phyloP scores from a whole-genome alignment of 1,284 basidiomycete species.

The Lentinus polychrous region DNA sequence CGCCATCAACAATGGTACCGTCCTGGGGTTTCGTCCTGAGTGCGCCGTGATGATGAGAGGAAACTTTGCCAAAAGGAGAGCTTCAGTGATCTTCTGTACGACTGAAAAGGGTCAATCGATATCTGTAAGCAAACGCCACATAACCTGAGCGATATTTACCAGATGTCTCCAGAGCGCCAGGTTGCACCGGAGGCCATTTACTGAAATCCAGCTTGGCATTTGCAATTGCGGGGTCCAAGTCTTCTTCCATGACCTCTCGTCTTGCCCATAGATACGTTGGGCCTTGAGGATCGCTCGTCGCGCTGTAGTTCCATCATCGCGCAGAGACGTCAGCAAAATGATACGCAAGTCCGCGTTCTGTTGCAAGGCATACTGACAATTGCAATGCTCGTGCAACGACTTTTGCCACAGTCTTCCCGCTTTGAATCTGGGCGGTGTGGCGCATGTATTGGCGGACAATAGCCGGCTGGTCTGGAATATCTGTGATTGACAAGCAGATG shows the following conservation, averaged over 20 bases:
- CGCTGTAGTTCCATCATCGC: conserved; percentile 28
- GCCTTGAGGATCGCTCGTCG: conserved; percentile 58
- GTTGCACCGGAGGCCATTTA: conserved; percentile 47
- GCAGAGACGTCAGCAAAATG: not conserved
- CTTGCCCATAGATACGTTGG: conserved; percentile 72
- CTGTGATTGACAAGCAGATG: conserved; percentile 27
- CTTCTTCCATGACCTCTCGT: conserved; percentile 63
- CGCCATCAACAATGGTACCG: conserved; percentile 38
- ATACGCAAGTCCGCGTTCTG: not conserved
- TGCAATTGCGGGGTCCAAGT: conserved; percentile 35
- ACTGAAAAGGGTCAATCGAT: conserved; percentile 24
- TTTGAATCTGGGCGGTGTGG: conserved; percentile 50
- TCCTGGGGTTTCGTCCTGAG: conserved; percentile 48
- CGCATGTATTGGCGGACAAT: conserved; percentile 72
- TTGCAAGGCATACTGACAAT: conserved; percentile 33
- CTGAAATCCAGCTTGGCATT: conserved; percentile 24
- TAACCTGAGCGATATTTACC: conserved; percentile 28
- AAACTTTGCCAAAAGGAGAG: conserved; percentile 41
- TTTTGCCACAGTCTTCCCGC: conserved; percentile 41
- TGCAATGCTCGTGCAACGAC: conserved; percentile 54
- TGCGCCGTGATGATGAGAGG: conserved; percentile 63
- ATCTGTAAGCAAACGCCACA: conserved; percentile 1
- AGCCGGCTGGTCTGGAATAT: conserved; percentile 59
- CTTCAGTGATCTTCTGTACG: conserved; percentile 35
- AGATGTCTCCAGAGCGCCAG: conserved; percentile 37